Evolutionary conservation across 768 basidiomycete species (phyloP).

Genomic region (Tricholoma bakamatsutake): DNA sequence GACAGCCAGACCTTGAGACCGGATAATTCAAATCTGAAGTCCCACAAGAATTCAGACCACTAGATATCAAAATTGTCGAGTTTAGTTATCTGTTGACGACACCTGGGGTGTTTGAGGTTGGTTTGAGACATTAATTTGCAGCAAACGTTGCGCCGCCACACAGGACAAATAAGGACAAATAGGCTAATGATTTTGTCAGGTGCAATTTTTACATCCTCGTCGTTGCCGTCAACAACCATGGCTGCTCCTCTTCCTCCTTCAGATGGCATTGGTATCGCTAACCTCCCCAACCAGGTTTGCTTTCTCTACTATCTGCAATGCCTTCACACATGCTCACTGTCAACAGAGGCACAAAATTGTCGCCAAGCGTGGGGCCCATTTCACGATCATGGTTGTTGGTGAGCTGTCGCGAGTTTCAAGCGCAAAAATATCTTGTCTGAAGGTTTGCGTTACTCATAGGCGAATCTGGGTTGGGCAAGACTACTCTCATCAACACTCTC

Average conservation of each 20-base stretch:
- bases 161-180: neutral
- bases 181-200: neutral
- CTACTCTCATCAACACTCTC: constrained; percentile 96
- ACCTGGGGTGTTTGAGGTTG: too few relatives aligned
- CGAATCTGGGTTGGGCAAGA: constrained; percentile 97
- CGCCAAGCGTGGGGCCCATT: constrained; percentile 94
- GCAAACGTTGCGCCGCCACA: neutral
- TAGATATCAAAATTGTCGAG: too few relatives aligned
- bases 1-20: too few relatives aligned
- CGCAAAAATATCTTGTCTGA: constrained; percentile 2
- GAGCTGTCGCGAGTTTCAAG: constrained; percentile 21
- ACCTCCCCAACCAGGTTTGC: constrained; percentile 94
- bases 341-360: constrained; percentile 96
- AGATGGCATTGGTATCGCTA: constrained; percentile 91
- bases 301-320: neutral
- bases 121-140: too few relatives aligned
- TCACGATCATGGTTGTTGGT: constrained; percentile 99
- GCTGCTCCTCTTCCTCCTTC: constrained; percentile 39
- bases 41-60: too few relatives aligned
- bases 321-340: constrained; percentile 23
- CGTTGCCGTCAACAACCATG: constrained; percentile 24
- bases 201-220: neutral
- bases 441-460: constrained; percentile 37
- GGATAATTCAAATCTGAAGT: too few relatives aligned
- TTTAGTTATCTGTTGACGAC: too few relatives aligned